Evolutionary conservation across 129 eudicot genomes (phyloP), one percentile per base, ranked within the genome.

Genomic region (Smallanthus sonchifolius): DNA sequence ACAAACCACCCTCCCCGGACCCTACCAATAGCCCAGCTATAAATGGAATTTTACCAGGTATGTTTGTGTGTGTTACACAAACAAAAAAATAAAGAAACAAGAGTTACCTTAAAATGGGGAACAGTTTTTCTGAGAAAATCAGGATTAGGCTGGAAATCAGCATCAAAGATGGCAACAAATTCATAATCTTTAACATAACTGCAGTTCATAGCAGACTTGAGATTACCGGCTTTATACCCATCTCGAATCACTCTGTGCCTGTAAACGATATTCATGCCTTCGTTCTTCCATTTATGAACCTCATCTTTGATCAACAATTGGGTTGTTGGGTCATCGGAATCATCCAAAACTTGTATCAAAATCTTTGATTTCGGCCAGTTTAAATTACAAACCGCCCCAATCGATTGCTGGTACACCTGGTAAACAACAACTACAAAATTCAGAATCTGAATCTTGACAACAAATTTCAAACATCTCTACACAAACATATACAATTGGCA

Each of bases 191-290:
- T 92, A 35, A 92, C 98, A 70, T 89, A 92, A 80, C 95, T 79
- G 64, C 96, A 92, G 75, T 72, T 87, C 98, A 92, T 92, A 62
- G 98, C 98, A 24, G 98, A 92, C 81, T 92, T 89, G 6, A 92
- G 92, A 84, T 92, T 92, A 15, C 98, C 98, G 16, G 98, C 98
- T 86, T 92, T 92, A 73, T 92, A 92, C 32, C 98, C 98, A 1
- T 86, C 86, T 65, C 98, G 83, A 63, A 77, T 74, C 49, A 89
- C 95, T 34, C 98, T 67, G 44, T 92, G 98, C 44, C 96, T 77
- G 83, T 92, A 92, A 48, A 89, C 79, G 62, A 92, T 92, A 79
- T 92, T 92, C 55, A 82, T 92, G 75, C 87, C 98, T 3, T 92
- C 84, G 24, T 59, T 75, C 42, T 89, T 95, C 98, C 98, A 92